phyloP scores from a whole-genome alignment of 2,329 filamentous ascomycete species.

The Macrophomina phaseolina region DNA sequence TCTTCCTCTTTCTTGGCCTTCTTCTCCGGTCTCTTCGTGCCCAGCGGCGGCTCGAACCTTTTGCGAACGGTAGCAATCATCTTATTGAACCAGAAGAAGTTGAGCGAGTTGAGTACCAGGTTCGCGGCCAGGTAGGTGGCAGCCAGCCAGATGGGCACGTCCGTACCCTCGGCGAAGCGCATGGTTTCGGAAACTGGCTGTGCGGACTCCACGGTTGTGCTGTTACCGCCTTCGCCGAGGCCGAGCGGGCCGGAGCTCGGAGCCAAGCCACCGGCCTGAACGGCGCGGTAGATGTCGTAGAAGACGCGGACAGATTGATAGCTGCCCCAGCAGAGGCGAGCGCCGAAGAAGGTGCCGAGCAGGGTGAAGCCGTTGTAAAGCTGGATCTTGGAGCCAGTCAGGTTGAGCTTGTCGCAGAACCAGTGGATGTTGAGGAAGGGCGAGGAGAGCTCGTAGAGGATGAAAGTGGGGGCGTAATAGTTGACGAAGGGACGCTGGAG shows the following conservation, averaged over 20 bases:
- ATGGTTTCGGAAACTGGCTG: constrained; percentile 50
- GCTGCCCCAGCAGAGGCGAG: constrained; percentile 78
- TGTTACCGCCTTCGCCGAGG: background rate
- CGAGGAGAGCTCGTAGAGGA: constrained; percentile 85
- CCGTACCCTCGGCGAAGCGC: constrained; percentile 50
- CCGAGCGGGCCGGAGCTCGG: constrained; percentile 3
- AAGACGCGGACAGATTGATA: constrained; percentile 71
- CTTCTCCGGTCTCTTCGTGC: constrained; percentile 44
- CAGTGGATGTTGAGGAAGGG: constrained; percentile 89
- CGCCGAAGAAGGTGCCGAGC: constrained; percentile 75
- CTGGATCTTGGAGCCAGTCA: constrained; percentile 76
- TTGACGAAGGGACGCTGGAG: constrained; percentile 79
- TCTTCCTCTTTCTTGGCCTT: constrained; percentile 32
- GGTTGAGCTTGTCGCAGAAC: constrained; percentile 86
- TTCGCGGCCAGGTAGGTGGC: constrained; percentile 72
- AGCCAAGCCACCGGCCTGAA: constrained; percentile 32
- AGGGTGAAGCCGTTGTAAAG: constrained; percentile 78
- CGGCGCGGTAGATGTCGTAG: constrained; percentile 65
- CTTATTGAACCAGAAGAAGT: constrained; percentile 86
- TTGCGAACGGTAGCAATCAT: constrained; percentile 83
- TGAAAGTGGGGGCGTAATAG: constrained; percentile 80
- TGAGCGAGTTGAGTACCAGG: constrained; percentile 73
- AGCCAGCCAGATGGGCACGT: constrained; percentile 72
- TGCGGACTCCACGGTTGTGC: constrained; percentile 23
- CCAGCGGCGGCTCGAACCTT: constrained; percentile 68